These are phyloP conservation scores for Kodamaea plutei DNA, from an alignment of 1,139 yeast species.

Conservation along the genomic window DNA sequence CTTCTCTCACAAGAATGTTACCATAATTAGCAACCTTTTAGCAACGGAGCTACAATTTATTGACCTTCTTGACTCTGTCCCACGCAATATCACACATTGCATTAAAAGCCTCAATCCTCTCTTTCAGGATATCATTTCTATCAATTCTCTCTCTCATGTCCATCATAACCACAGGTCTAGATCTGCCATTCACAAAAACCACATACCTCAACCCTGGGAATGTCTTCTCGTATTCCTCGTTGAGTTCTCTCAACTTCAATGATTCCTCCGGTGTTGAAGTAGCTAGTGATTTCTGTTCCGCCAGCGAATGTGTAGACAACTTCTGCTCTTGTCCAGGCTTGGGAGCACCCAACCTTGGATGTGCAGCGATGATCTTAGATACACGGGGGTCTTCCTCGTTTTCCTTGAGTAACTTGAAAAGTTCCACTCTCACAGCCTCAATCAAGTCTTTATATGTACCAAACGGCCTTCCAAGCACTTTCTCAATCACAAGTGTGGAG, in stretches of 20 bases:
- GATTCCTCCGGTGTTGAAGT: slow-evolving; percentile 45
- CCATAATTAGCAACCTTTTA: no score
- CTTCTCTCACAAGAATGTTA: no score
- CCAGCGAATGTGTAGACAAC: slow-evolving; percentile 60
- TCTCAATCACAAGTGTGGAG: slow-evolving; percentile 36
- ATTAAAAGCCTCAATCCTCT: slow-evolving; percentile 63
- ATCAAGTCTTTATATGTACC: slow-evolving; percentile 47
- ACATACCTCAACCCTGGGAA: slow-evolving; percentile 87
- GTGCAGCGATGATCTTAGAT: slow-evolving; percentile 67
- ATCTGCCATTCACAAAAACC: slow-evolving; percentile 85
- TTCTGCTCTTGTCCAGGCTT: slow-evolving; percentile 25
- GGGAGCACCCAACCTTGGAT: slow-evolving; percentile 70
- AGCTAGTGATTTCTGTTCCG: slow-evolving; percentile 66
- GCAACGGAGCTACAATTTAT: slow-evolving; percentile 7
- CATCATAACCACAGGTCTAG: slow-evolving; percentile 59
- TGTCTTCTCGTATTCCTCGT: slow-evolving; percentile 56
- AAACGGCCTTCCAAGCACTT: slow-evolving; percentile 19
- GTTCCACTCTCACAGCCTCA: slow-evolving; percentile 39
- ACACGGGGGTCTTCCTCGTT: slow-evolving; percentile 30
- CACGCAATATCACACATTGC: slow-evolving; percentile 89
- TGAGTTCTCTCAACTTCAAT: slow-evolving; percentile 45
- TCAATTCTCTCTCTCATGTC: slow-evolving; percentile 62
- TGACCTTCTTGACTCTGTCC: slow-evolving; percentile 58
- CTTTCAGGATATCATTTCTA: slow-evolving; percentile 48
- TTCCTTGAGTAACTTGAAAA: slow-evolving; percentile 30